These are phyloP conservation scores for Arthrobotrys sphaeroides DNA, from an alignment of 2,329 filamentous ascomycete species.

Conservation along the genomic window DNA sequence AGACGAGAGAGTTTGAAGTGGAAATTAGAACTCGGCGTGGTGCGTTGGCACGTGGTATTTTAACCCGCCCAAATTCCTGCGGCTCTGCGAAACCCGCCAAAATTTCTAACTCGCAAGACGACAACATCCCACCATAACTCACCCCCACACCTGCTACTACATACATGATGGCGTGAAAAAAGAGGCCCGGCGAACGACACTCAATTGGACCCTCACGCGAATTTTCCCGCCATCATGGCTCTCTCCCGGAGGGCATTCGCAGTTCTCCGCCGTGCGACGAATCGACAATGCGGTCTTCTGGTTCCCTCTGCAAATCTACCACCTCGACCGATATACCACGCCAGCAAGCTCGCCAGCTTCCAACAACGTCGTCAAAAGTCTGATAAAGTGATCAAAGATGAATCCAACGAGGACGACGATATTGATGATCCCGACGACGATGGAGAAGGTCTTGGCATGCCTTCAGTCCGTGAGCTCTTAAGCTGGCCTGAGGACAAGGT, in stretches of 20 bases:
- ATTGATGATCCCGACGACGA: neutral
- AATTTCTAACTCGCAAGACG: constrained; percentile 44
- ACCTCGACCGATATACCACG: constrained; percentile 40
- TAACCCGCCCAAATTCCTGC: neutral
- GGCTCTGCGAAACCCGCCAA: constrained; percentile 32
- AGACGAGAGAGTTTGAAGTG: neutral
- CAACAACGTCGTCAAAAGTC: constrained; percentile 23
- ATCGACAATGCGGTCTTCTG: constrained; percentile 49
- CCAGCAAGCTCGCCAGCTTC: neutral
- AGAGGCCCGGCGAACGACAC: neutral
- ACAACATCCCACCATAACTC: constrained; percentile 29
- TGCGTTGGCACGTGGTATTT: constrained; percentile 45
- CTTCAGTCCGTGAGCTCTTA: constrained; percentile 29
- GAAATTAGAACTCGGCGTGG: neutral
- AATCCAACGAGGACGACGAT: neutral
- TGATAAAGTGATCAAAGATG: neutral
- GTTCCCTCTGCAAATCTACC: constrained; percentile 42
- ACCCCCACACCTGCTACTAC: neutral
- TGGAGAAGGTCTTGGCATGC: constrained; percentile 5
- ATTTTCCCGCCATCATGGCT: constrained; percentile 36
- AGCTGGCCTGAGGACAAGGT: constrained; percentile 26
- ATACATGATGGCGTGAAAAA: constrained; percentile 28
- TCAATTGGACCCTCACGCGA: constrained; percentile 40
- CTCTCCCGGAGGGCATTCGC: constrained; percentile 38
- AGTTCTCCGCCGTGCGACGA: constrained; percentile 38